These are phyloP conservation scores for Aspergillus coremiiformis DNA, from an alignment of 495 filamentous ascomycete species.

Conservation along the genomic window DNA sequence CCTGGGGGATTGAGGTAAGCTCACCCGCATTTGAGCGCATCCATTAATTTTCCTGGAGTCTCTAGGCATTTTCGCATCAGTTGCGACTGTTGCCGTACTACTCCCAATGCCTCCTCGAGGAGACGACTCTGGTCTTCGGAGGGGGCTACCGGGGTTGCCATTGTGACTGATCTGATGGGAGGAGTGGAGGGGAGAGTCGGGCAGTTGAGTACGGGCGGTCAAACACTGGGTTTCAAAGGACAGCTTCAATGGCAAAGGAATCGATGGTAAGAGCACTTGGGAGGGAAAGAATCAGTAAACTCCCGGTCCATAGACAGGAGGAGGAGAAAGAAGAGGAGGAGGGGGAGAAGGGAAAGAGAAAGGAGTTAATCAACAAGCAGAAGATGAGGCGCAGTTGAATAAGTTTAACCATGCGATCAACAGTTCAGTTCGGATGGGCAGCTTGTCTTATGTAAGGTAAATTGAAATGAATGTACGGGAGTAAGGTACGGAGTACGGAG, in stretches of 20 bases:
- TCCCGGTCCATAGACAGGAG: conserved; percentile 15
- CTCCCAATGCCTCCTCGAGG: conserved; percentile 91
- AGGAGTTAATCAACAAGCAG: neutral
- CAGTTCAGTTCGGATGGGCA: neutral
- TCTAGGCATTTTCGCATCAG: conserved; percentile 98
- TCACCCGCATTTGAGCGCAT: conserved; percentile 98
- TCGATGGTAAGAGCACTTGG: neutral
- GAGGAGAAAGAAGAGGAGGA: neutral
- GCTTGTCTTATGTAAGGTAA: neutral
- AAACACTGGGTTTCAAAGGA: conserved; percentile 17
- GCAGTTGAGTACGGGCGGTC: conserved; percentile 24
- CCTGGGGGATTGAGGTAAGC: conserved; percentile 23
- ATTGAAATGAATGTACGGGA: neutral
- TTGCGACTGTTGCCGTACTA: conserved; percentile 90
- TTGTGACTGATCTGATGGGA: conserved; percentile 25
- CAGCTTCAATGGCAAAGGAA: conserved; percentile 11
- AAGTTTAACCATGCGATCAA: neutral
- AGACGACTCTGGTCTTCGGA: conserved; percentile 89
- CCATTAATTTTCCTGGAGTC: conserved; percentile 97
- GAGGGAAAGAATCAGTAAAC: neutral
- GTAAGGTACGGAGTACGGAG: neutral
- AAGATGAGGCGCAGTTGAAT: neutral
- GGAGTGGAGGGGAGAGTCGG: conserved; percentile 13
- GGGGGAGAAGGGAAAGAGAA: too few relatives aligned
- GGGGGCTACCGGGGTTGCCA: conserved; percentile 56